Base-by-base conservation (phyloP, 164 flowering plant species). In the Piper betle region DNA sequence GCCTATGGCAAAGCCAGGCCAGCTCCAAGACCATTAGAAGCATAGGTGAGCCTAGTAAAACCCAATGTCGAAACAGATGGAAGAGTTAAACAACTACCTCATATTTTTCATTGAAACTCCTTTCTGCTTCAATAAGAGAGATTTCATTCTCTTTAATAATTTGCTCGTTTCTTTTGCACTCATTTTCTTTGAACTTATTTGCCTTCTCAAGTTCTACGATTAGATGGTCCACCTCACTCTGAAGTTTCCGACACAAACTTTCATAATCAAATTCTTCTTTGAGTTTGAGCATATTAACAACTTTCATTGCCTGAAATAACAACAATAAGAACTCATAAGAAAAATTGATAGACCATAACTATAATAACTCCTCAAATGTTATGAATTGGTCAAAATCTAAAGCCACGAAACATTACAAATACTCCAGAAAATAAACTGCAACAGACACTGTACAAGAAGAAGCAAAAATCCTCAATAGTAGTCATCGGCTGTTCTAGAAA, bases 221-320 rank as follows among this genome's bases (percentile, higher is more conserved):
- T 48, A 88, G 96, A 66, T 73, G 69, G 61, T 91, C 92, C 52
- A 88, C 77, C 64, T 84, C 86, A 62, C 60, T 73, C 75, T 86
- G 87, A 65, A 91, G 96, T 74, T 82, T 83, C 62, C 92, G 79
- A 59, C 90, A 88, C 53, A 82, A 69, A 76, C 87, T 85, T 76
- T 91, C 90, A 72, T 88, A 91, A 63, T 91, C 96, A 75, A 83
- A 85, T 71, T 91, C 96, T 75, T 88, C 97, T 77, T 80, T 91
- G 53, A 88, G 82, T 73, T 88, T 91, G 55, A 88, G 62, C 72
- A 76, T 73, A 70, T 91, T 91, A 9, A 82, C 83, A 50, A 91
- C 64, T 77, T 85, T 91, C 88, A 85, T 91, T 53, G 97, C 96
- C 97, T 91, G 86, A 55, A 67, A 71, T 37, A 57, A 57, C 15